Percentiles rank a stretch among this genome's conserved stretches.
Conservation (phyloP, 2,329 filamentous ascomycete genomes). For the Penicillium brasilianum region DNA sequence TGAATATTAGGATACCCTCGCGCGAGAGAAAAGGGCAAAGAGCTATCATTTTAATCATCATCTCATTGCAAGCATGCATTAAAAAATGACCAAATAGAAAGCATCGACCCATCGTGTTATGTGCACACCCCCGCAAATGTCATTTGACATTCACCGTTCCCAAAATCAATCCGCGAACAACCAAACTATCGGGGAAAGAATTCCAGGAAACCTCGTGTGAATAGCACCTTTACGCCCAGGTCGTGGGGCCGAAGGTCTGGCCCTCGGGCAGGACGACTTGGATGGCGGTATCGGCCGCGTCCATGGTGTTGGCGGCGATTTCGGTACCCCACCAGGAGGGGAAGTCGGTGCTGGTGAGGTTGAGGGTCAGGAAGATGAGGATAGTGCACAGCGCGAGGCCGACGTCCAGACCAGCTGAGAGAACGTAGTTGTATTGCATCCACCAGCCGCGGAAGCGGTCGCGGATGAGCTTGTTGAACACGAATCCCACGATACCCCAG, state of each 20-base stretch:
- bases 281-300: slow-evolving; percentile 64
- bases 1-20: slow-evolving; percentile 2
- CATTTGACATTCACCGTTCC: neutral
- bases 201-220: neutral
- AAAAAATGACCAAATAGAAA: slow-evolving; percentile 1
- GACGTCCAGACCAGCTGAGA: slow-evolving; percentile 72
- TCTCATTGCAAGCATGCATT: slow-evolving; percentile 8
- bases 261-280: slow-evolving; percentile 59
- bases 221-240: slow-evolving; percentile 26
- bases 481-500: slow-evolving; percentile 69
- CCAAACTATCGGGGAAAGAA: neutral
- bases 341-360: slow-evolving; percentile 60
- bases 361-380: slow-evolving; percentile 71
- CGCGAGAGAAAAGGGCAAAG: neutral
- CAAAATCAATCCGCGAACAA: neutral
- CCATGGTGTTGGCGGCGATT: slow-evolving; percentile 65
- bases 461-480: slow-evolving; percentile 72
- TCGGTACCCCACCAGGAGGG: slow-evolving; percentile 73
- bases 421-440: slow-evolving; percentile 78
- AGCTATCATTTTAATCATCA: slow-evolving; percentile 5
- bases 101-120: slow-evolving; percentile 4
- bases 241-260: slow-evolving; percentile 64
- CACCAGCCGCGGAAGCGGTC: slow-evolving; percentile 73
- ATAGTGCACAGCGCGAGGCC: slow-evolving; percentile 70
- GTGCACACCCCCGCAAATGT: neutral